Base-by-base conservation (phyloP, 2,329 filamentous ascomycete species). In the Paracamarosporium sp. region DNA sequence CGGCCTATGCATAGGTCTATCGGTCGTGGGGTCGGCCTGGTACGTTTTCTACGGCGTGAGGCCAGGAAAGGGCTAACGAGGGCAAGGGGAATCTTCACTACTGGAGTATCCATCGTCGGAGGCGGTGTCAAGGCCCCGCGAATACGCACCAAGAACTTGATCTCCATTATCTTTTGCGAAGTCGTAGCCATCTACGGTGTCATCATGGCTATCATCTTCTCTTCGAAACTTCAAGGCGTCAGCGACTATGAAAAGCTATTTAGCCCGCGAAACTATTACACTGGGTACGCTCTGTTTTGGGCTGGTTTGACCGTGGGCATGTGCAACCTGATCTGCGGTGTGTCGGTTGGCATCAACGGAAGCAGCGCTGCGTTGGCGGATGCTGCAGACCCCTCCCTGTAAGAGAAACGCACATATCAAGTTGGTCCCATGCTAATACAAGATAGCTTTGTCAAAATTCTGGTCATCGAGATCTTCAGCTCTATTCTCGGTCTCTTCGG, bases 131-230 rank as follows among this genome's bases (percentile, higher is more conserved):
- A 91, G 79, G 94, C 95, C 44, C 96, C 96, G 35, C 90, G 95
- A 71, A 99, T 99, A 81, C 92, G 95, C 78, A 99, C 95, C 63
- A 99, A 99, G 88, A 99, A 99, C 84, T 81, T 99, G 74, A 98
- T 99, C 78, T 98, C 94, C 72, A 99, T 99, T 80, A 98, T 99
- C 81, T 99, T 99, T 82, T 99, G 95, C 83, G 95, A 99, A 82
- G 95, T 99, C 74, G 95, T 99, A 73, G 95, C 95, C 79, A 99
- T 99, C 79, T 99, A 99, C 85, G 96, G 96, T 71, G 94, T 99
- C 80, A 99, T 99, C 81, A 99, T 99, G 93, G 90, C 93, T 71
- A 99, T 99, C 77, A 91, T 99, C 72, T 98, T 98, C 83, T 96
- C 93, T 43, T 86, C 93, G 61, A 96, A 97, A 80, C 81, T 99